Evolutionary conservation across 495 filamentous ascomycete genomes (phyloP).

Genomic region (Eremomyces bilateralis): DNA sequence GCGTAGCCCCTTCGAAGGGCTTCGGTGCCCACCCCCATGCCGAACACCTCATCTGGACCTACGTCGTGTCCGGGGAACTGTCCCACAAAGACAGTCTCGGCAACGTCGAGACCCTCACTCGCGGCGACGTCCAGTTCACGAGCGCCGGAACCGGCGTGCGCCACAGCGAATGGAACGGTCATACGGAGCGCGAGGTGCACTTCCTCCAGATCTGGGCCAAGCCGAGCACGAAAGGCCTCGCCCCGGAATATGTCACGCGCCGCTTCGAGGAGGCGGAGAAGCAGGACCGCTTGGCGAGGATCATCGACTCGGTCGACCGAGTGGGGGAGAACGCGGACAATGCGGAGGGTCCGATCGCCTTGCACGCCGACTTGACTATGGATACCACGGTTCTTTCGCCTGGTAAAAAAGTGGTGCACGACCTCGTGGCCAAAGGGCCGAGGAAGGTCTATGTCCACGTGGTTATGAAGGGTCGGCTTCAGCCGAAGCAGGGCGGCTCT

Average conservation of each 20-base stretch:
- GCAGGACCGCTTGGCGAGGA: conserved; percentile 39
- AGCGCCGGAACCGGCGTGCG: conserved; percentile 57
- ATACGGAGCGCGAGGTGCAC: conserved; percentile 39
- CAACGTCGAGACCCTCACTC: conserved; percentile 46
- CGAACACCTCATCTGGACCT: conserved; percentile 69
- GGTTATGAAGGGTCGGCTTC: conserved; percentile 31
- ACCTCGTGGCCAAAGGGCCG: conserved; percentile 36
- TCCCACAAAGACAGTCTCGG: conserved; percentile 65
- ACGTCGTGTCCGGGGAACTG: conserved; percentile 57
- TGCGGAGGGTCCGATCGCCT: conserved; percentile 37
- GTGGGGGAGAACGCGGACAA: conserved; percentile 30
- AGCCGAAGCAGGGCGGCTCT: conserved; percentile 39
- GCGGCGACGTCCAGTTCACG: conserved; percentile 69
- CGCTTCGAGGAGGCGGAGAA: conserved; percentile 48
- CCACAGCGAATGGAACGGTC: conserved; percentile 56
- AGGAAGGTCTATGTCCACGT: conserved; percentile 59
- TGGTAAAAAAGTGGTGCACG: conserved; percentile 22
- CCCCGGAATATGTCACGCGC: conserved; percentile 46
- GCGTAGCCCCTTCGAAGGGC: conserved; percentile 40
- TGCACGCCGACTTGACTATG: conserved; percentile 66
- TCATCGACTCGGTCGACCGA: conserved; percentile 50
- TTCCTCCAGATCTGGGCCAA: conserved; percentile 69
- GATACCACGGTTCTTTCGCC: conserved; percentile 36
- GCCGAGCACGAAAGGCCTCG: conserved; percentile 45
- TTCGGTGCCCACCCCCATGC: conserved; percentile 66